Evolutionary conservation across 441 rosid species (phyloP).

Genomic region (Metrosideros polymorpha): DNA sequence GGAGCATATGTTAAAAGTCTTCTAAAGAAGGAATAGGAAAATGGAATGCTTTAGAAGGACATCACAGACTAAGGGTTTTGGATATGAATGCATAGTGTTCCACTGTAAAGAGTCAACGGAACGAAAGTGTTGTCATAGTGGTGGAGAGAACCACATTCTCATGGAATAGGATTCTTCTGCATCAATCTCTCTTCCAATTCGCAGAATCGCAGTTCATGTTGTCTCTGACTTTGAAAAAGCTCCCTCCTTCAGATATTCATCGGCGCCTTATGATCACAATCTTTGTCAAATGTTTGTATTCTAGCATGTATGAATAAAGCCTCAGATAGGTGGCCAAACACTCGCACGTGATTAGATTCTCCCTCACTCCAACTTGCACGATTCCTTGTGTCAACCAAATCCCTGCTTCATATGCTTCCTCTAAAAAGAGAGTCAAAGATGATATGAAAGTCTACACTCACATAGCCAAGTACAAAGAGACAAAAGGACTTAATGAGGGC

Average conservation of each 20-base stretch:
- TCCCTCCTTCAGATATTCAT: not conserved
- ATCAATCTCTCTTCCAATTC: constrained; percentile 35
- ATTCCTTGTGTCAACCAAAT: not conserved
- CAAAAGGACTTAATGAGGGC: not conserved
- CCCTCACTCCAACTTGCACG: not conserved
- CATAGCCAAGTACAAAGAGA: not conserved
- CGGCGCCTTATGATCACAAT: not conserved
- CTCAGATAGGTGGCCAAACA: not conserved
- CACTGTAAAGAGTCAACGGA: constrained; percentile 33
- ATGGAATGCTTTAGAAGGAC: not conserved
- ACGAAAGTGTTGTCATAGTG: constrained; percentile 21
- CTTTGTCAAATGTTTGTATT: not conserved
- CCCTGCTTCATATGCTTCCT: not conserved
- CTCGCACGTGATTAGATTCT: not conserved
- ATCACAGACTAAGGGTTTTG: constrained; percentile 8
- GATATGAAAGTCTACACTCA: not conserved
- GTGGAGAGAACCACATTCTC: constrained; percentile 46
- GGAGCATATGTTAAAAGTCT: not conserved
- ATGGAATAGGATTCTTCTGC: constrained; percentile 44
- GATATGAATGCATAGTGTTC: constrained; percentile 37
- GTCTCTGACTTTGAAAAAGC: constrained; percentile 5
- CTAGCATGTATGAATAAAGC: not conserved
- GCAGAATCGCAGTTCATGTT: constrained; percentile 14
- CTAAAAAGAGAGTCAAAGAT: not conserved
- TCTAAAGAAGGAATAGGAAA: not conserved